Percentiles rank a stretch among this genome's conserved stretches.
Conservation (phyloP, 129 eudicot genomes). For the Flaveria sonorensis region DNA sequence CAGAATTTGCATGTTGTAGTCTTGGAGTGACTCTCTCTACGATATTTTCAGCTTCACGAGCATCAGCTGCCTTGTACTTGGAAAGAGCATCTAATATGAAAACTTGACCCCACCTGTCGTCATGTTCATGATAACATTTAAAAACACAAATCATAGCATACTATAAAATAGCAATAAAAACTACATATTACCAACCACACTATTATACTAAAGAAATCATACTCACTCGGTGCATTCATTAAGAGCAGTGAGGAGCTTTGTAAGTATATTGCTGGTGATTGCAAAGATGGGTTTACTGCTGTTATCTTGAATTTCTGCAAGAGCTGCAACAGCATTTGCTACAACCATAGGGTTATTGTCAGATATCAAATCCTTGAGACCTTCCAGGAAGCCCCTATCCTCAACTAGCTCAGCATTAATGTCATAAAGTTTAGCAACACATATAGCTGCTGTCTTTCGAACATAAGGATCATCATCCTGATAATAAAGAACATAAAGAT, state of each 20-base stretch:
- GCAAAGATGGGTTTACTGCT: slow-evolving; percentile 79
- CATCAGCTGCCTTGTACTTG: slow-evolving; percentile 94
- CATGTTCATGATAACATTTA: slow-evolving; percentile 17
- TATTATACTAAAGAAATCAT: slow-evolving; percentile 3
- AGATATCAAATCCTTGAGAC: slow-evolving; percentile 95
- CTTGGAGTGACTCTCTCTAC: slow-evolving; percentile 99
- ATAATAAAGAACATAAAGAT: slow-evolving; percentile 16
- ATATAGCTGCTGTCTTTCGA: slow-evolving; percentile 98
- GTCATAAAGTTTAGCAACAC: slow-evolving; percentile 98
- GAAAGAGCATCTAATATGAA: slow-evolving; percentile 98
- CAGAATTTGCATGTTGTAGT: slow-evolving; percentile 98
- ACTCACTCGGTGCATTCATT: slow-evolving; percentile 99
- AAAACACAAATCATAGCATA: slow-evolving; percentile 7
- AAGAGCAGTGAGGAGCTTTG: slow-evolving; percentile 96
- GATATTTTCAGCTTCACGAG: slow-evolving; percentile 97
- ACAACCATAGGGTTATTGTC: slow-evolving; percentile 99
- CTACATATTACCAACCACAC: background rate
- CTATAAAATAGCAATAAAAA: slow-evolving; percentile 8
- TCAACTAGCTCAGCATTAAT: slow-evolving; percentile 98
- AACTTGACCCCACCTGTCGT: slow-evolving; percentile 98
- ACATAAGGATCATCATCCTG: slow-evolving; percentile 99
- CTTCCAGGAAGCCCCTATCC: slow-evolving; percentile 96
- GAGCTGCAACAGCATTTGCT: slow-evolving; percentile 99
- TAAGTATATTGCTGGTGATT: slow-evolving; percentile 81
- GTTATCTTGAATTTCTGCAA: slow-evolving; percentile 96